Evolutionary conservation across 2,329 filamentous ascomycete species (phyloP).

Genomic region (Zymoseptoria passerinii): DNA sequence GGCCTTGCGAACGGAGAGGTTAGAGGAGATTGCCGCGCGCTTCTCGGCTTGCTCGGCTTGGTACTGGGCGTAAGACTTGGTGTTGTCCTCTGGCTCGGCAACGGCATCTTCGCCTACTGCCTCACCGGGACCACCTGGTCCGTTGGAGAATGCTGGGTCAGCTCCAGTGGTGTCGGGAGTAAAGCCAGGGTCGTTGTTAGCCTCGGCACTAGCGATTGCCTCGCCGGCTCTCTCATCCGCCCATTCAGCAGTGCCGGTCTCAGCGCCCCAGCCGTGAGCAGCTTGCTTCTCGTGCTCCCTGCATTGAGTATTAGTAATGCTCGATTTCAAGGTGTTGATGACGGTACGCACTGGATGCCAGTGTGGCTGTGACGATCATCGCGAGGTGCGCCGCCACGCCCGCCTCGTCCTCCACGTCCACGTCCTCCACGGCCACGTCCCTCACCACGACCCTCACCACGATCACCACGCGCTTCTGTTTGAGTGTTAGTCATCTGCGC

Average conservation of each 20-base stretch:
- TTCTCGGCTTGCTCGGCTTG: slow-evolving; percentile 68
- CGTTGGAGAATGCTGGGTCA: slow-evolving; percentile 38
- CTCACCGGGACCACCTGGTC: slow-evolving; percentile 30
- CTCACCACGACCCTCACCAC: slow-evolving; percentile 39
- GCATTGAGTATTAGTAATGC: slow-evolving; percentile 18
- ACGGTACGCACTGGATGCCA: slow-evolving; percentile 47
- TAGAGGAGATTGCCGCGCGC: slow-evolving; percentile 62
- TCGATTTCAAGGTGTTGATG: not conserved
- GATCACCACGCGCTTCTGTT: slow-evolving; percentile 26
- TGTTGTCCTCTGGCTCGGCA: slow-evolving; percentile 59
- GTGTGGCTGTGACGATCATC: slow-evolving; percentile 56
- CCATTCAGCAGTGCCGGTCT: slow-evolving; percentile 69
- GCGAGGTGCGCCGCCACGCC: slow-evolving; percentile 41
- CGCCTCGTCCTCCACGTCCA: slow-evolving; percentile 42
- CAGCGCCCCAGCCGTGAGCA: slow-evolving; percentile 80
- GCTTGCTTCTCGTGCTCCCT: slow-evolving; percentile 81
- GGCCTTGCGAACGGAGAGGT: slow-evolving; percentile 70
- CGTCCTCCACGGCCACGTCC: slow-evolving; percentile 44
- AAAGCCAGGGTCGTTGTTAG: slow-evolving; percentile 23
- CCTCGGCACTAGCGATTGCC: slow-evolving; percentile 61
- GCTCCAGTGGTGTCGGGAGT: slow-evolving; percentile 30
- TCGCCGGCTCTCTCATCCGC: slow-evolving; percentile 89
- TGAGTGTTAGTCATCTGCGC: not conserved
- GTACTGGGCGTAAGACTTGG: slow-evolving; percentile 84
- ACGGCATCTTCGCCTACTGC: slow-evolving; percentile 26